Percentiles rank a stretch among this genome's conserved stretches.
phyloP scores from a whole-genome alignment of 176 grass and related monocot species.

The Musa acuminata region DNA sequence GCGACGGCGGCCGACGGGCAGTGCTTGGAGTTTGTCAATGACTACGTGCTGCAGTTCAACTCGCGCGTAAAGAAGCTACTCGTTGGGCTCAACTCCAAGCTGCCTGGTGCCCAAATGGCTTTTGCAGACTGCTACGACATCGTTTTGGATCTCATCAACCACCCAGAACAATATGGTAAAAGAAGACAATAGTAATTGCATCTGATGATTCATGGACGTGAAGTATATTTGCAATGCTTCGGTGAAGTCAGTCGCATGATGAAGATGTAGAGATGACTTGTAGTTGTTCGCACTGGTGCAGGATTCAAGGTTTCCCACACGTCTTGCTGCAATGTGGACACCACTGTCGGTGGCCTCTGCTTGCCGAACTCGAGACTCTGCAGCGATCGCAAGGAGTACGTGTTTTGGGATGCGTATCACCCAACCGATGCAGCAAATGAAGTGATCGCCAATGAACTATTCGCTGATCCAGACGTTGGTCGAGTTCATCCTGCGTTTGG shows the following conservation, averaged over 20 bases:
- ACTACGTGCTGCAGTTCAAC: slow-evolving; percentile 67
- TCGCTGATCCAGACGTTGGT: slow-evolving; percentile 25
- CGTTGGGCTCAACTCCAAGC: slow-evolving; percentile 42
- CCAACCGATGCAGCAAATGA: slow-evolving; percentile 84
- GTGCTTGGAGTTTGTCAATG: slow-evolving; percentile 68
- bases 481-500: slow-evolving; percentile 6
- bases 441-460: slow-evolving; percentile 66
- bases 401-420: slow-evolving; percentile 99
- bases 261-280: no score
- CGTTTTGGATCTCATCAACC: slow-evolving; percentile 84
- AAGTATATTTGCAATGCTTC: no score
- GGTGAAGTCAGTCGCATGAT: no score
- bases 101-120: slow-evolving; percentile 49
- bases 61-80: slow-evolving; percentile 37
- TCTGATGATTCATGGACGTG: neutral
- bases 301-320: slow-evolving; percentile 74
- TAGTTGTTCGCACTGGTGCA: neutral
- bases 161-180: slow-evolving; percentile 72
- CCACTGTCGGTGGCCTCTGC: slow-evolving; percentile 72
- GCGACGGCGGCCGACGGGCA: slow-evolving; percentile 39
- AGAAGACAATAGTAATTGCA: slow-evolving; percentile 1
- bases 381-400: slow-evolving; percentile 51
- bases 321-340: slow-evolving; percentile 92
- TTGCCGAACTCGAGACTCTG: slow-evolving; percentile 73
- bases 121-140: slow-evolving; percentile 56